A percentile compares a stretch with the other conserved stretches of the same genome.
phyloP scores from a whole-genome alignment of 805 yeast species.

The Naumovozyma castellii region DNA sequence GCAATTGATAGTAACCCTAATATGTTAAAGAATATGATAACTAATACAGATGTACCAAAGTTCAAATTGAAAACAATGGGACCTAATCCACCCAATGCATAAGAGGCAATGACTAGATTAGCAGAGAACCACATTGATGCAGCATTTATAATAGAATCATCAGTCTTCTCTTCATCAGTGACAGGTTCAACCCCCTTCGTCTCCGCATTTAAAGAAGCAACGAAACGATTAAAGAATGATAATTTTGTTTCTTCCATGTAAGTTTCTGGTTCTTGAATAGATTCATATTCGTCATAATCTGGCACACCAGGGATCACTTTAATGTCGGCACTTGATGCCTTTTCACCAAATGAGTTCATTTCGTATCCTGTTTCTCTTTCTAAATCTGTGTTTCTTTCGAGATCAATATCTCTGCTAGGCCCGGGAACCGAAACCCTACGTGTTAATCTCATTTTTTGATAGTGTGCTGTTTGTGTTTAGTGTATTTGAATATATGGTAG shows the following conservation, averaged over 20 bases:
- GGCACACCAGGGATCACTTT: not conserved
- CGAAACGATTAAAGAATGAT: constrained; percentile 16
- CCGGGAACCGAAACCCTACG: not conserved
- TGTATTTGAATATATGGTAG: no score
- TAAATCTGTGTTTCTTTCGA: not conserved
- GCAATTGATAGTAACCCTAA: constrained; percentile 76
- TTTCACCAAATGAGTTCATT: not conserved
- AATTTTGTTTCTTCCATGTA: constrained; percentile 10
- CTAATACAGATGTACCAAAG: constrained; percentile 62
- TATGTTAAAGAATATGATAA: constrained; percentile 61
- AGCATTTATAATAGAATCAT: constrained; percentile 54
- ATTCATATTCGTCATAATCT: not conserved
- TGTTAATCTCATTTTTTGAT: not conserved
- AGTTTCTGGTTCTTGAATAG: constrained; percentile 4
- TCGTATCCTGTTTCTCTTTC: not conserved
- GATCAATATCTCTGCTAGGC: not conserved
- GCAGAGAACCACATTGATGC: constrained; percentile 90
- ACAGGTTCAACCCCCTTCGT: constrained; percentile 73
- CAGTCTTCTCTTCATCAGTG: constrained; percentile 68
- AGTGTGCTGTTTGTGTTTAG: no score
- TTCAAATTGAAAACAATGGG: constrained; percentile 53
- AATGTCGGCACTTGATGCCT: not conserved
- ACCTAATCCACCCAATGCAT: constrained; percentile 66
- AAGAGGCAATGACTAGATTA: constrained; percentile 78
- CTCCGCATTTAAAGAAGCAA: constrained; percentile 36